Evolutionary conservation across 306 rosid genomes (phyloP), one percentile per base, ranked within the genome.

Genomic region (Vigna unguiculata): DNA sequence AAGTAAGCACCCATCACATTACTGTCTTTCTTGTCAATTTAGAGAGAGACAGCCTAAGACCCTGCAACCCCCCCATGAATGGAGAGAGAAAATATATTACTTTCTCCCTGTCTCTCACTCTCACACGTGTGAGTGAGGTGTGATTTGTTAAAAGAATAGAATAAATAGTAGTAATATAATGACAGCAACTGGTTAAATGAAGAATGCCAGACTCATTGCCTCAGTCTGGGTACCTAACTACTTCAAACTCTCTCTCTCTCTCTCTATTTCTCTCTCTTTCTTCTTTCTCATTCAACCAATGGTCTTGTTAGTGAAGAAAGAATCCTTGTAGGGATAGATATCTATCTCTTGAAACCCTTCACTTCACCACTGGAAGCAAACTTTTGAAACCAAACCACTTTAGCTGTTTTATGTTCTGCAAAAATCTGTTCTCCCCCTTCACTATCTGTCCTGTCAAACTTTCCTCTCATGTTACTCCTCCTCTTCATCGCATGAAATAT

Each of bases 71-170:
- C 61, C 21, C 51, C 81, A 80, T 76, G 72, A 76, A 83, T 70
- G 15, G 78, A 80, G 85, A 59, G 82, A 78, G 86, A 48, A 22
- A 30, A 14, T 1, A 71, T 53, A 74, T 30, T 72, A 64, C 79
- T 13, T 40, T 20, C 21, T 34, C 53, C 5, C 34, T 63, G 45
- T 65, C 88, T 70, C 77, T 86, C 83, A 80, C 82, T 83, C 85
- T 76, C 94, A 88, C 97, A 88, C 91, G 91, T 89, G 97, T 41
- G 91, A 88, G 76, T 73, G 81, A 76, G 24, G 78, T 78, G 81
- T 79, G 84, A 68, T 72, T 78, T 47, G 71, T 74, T 78, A 51
- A 36, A 71, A 32, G 72, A 53, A 78, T 25, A 59, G 68, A 46
- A 77, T 77, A 64, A 79, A 76, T 80, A 76, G 47, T 80, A 76